Evolutionary conservation across 345 rosid genomes (phyloP).

Genomic region (Eutrema heterophyllum): DNA sequence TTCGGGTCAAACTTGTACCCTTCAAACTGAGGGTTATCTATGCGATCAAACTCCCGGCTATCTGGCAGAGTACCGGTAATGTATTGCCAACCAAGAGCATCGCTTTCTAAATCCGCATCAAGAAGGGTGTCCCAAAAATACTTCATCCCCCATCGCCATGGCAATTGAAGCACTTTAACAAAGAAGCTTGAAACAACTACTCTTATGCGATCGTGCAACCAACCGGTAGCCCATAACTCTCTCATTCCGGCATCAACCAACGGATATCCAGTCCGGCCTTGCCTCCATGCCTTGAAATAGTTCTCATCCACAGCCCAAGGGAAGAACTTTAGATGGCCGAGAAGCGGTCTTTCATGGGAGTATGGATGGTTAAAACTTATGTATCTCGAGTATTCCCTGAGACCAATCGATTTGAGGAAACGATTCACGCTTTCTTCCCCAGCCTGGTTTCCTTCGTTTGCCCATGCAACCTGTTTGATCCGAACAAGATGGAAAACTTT

Average conservation of each 20-base stretch:
- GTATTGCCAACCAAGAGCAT: slow-evolving; percentile 99
- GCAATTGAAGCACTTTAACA: slow-evolving; percentile 92
- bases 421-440: slow-evolving; percentile 94
- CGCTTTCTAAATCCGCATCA: slow-evolving; percentile 96
- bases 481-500: slow-evolving; percentile 93
- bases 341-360: slow-evolving; percentile 91
- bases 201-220: slow-evolving; percentile 95
- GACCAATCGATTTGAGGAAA: slow-evolving; percentile 94
- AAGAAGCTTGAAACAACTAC: slow-evolving; percentile 97
- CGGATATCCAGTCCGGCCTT: slow-evolving; percentile 97
- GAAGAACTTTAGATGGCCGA: slow-evolving; percentile 89
- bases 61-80: slow-evolving; percentile 93
- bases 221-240: slow-evolving; percentile 97
- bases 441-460: slow-evolving; percentile 84
- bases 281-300: slow-evolving; percentile 97
- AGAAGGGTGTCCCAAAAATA: slow-evolving; percentile 98
- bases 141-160: slow-evolving; percentile 99
- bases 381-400: slow-evolving; percentile 92
- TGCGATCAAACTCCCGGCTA: slow-evolving; percentile 82
- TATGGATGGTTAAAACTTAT: slow-evolving; percentile 91
- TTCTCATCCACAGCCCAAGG: slow-evolving; percentile 88
- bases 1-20: slow-evolving; percentile 90
- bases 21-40: slow-evolving; percentile 95
- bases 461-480: slow-evolving; percentile 90
- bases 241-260: slow-evolving; percentile 99